Evolutionary conservation across 805 yeast genomes (phyloP).

Genomic region (Candida ortonii): DNA sequence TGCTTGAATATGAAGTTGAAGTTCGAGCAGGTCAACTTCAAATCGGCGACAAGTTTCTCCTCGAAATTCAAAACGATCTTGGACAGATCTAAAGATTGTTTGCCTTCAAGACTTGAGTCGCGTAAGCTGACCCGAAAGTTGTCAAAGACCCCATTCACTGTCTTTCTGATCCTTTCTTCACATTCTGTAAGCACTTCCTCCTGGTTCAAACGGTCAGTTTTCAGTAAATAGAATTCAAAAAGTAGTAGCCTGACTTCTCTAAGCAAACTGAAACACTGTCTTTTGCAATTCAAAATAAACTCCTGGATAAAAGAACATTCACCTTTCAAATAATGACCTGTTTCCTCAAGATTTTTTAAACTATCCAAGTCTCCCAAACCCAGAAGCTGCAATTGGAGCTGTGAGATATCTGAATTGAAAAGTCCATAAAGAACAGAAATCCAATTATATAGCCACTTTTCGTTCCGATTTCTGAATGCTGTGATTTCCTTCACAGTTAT

Average conservation of each 20-base stretch:
- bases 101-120: constrained; percentile 5
- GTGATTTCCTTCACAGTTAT: constrained; percentile 12
- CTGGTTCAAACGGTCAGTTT: constrained; percentile 16
- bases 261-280: constrained; percentile 23
- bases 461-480: constrained; percentile 14
- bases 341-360: constrained; percentile 22
- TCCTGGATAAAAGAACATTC: constrained; percentile 20
- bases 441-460: constrained; percentile 29
- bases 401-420: constrained; percentile 25
- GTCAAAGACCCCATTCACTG: constrained; percentile 16
- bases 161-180: constrained; percentile 17
- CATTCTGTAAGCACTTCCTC: constrained; percentile 22
- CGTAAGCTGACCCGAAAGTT: constrained; percentile 12
- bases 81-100: constrained; percentile 16
- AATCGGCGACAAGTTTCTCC: constrained; percentile 21
- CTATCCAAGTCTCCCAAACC: constrained; percentile 25
- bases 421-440: constrained; percentile 29
- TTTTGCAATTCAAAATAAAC: constrained; percentile 24
- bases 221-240: constrained; percentile 28
- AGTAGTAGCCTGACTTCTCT: constrained; percentile 26
- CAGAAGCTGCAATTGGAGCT: constrained; percentile 25
- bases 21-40: constrained; percentile 21
- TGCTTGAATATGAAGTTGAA: constrained; percentile 24
- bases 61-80: constrained; percentile 18
- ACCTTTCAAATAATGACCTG: constrained; percentile 21